phyloP scores from a whole-genome alignment of 495 filamentous ascomycete genomes.

The Xylaria cubensis region DNA sequence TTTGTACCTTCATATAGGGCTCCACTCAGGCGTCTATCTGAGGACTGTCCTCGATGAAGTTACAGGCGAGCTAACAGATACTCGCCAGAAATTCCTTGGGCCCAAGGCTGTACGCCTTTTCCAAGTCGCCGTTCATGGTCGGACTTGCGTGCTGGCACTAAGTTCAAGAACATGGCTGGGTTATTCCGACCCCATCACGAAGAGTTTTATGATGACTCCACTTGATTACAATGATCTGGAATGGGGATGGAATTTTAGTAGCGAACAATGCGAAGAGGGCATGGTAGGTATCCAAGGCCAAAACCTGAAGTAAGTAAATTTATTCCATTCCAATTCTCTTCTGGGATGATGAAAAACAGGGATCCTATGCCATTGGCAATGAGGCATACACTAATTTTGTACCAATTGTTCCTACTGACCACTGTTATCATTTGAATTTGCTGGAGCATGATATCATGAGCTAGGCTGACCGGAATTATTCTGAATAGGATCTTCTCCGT shows the following conservation, averaged over 20 bases:
- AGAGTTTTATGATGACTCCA: constrained; percentile 88
- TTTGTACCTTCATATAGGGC: constrained; percentile 90
- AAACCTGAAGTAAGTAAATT: constrained; percentile 76
- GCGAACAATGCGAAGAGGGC: constrained; percentile 88
- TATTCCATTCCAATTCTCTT: constrained; percentile 29
- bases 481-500: constrained; percentile 83
- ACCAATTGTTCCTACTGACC: constrained; percentile 65
- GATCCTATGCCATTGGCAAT: constrained; percentile 55
- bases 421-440: constrained; percentile 26
- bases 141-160: constrained; percentile 86
- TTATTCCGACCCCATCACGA: constrained; percentile 83
- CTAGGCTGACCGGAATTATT: constrained; percentile 69
- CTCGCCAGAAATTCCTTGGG: constrained; percentile 90
- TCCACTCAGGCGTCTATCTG: constrained; percentile 94
- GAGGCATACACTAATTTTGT: constrained; percentile 53
- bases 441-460: constrained; percentile 31
- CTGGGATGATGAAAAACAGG: constrained; percentile 73
- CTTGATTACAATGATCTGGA: constrained; percentile 86
- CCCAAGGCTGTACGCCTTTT: constrained; percentile 88
- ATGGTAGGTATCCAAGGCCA: constrained; percentile 95
- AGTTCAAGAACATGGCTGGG: constrained; percentile 93
- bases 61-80: constrained; percentile 93
- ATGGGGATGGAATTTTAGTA: constrained; percentile 95
- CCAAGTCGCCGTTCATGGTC: constrained; percentile 80
- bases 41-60: constrained; percentile 92